phyloP scores from a whole-genome alignment of 148 eudicot genomes.

The Chenopodium formosanum region DNA sequence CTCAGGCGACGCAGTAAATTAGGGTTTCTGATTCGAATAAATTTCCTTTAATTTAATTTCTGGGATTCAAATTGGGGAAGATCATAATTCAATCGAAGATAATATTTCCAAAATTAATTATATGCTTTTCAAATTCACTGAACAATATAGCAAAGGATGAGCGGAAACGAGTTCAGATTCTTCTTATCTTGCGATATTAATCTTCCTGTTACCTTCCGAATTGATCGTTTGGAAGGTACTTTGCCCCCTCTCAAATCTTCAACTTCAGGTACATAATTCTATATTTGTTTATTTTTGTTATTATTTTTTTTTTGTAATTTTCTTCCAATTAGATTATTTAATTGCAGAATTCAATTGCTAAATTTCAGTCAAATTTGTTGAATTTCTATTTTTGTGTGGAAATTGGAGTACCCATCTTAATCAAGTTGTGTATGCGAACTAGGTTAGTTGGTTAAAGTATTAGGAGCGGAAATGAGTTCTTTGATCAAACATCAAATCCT shows the following conservation, averaged over 20 bases:
- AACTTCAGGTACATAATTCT: constrained; percentile 43
- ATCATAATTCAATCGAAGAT: neutral
- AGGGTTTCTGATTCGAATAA: neutral
- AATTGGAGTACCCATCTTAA: neutral
- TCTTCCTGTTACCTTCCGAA: constrained; percentile 70
- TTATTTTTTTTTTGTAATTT: neutral
- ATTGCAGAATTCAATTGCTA: neutral
- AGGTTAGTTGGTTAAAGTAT: neutral
- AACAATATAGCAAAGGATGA: constrained; percentile 34
- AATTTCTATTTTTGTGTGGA: neutral
- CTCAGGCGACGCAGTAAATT: neutral
- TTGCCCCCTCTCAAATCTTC: constrained; percentile 41
- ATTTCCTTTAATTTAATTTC: neutral
- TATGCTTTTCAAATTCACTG: neutral
- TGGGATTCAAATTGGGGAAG: neutral
- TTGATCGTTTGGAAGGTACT: constrained; percentile 75
- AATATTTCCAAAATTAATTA: neutral
- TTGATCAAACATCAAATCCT: neutral
- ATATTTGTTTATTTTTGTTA: no score
- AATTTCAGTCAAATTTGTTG: neutral
- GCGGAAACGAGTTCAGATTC: constrained; percentile 78
- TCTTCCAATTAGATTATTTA: neutral
- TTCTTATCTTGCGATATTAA: constrained; percentile 93
- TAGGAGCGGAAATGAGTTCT: neutral
- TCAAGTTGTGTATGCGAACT: no score